Conservation (phyloP, 1,284 basidiomycete genomes). For the Phellinidium pouzarii region DNA sequence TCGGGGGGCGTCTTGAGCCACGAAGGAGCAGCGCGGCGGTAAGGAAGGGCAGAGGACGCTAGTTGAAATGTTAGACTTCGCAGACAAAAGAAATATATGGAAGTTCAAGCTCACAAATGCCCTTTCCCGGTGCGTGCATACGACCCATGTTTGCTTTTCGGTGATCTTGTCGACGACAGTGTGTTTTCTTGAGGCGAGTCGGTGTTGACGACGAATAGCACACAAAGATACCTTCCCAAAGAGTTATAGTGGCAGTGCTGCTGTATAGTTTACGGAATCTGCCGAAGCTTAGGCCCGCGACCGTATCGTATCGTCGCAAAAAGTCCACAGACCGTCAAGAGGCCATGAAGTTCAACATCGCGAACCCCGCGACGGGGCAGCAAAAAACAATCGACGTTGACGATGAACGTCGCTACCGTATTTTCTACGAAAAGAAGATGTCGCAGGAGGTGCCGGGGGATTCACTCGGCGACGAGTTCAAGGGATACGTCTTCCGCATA, state of each 20-base stretch:
- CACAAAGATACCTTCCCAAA: background rate
- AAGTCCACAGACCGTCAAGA: slow-evolving; percentile 1
- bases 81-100: background rate
- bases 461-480: slow-evolving; percentile 92
- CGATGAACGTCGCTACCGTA: slow-evolving; percentile 85
- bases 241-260: background rate
- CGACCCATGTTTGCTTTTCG: slow-evolving; percentile 66
- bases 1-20: slow-evolving; percentile 98
- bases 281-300: slow-evolving; percentile 6
- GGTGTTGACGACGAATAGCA: background rate
- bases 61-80: slow-evolving; percentile 15
- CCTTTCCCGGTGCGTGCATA: slow-evolving; percentile 98
- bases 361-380: slow-evolving; percentile 36
- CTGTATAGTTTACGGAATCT: background rate
- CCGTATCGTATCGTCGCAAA: slow-evolving; percentile 4
- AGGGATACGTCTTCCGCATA: slow-evolving; percentile 96
- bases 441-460: slow-evolving; percentile 91
- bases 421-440: slow-evolving; percentile 97
- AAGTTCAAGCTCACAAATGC: slow-evolving; percentile 68
- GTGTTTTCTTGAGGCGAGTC: slow-evolving; percentile 3
- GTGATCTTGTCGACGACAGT: slow-evolving; percentile 5
- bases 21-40: slow-evolving; percentile 89
- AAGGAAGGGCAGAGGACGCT: slow-evolving; percentile 96
- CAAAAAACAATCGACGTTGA: slow-evolving; percentile 96
- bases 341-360: slow-evolving; percentile 95